Conservation (phyloP, 495 filamentous ascomycete species). For the Aspergillus baeticus region DNA sequence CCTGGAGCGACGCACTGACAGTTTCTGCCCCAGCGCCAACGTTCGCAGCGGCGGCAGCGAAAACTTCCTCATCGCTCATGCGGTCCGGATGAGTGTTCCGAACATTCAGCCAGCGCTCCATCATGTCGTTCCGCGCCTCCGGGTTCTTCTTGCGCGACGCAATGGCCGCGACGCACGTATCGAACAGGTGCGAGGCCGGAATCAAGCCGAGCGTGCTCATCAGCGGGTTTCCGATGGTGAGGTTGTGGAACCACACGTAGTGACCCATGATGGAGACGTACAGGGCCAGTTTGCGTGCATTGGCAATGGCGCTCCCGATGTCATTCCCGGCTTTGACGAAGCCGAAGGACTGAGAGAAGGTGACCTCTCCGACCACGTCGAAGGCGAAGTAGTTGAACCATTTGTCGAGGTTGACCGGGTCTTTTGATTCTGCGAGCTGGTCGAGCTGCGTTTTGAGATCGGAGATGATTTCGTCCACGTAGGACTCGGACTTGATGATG, state of each 20-base stretch:
- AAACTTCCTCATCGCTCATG: constrained; percentile 40
- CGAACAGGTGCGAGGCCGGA: constrained; percentile 41
- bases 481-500: constrained; percentile 38
- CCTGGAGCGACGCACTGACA: constrained; percentile 36
- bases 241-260: constrained; percentile 36
- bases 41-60: constrained; percentile 35
- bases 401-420: constrained; percentile 36
- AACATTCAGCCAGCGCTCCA: constrained; percentile 42
- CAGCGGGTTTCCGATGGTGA: constrained; percentile 41
- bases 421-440: constrained; percentile 15
- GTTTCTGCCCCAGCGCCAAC: constrained; percentile 48
- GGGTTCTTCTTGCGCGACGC: constrained; percentile 33
- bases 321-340: constrained; percentile 41
- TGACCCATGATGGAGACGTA: constrained; percentile 38
- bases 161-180: constrained; percentile 39
- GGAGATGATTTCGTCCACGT: constrained; percentile 34
- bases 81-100: constrained; percentile 36
- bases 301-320: constrained; percentile 40
- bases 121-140: constrained; percentile 39
- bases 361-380: constrained; percentile 42
- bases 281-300: constrained; percentile 34
- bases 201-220: constrained; percentile 38
- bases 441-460: constrained; percentile 32
- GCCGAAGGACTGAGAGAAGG: constrained; percentile 40
- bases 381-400: constrained; percentile 54